Base-by-base conservation (phyloP, 129 eudicot genomes). In the Mikania micrantha region DNA sequence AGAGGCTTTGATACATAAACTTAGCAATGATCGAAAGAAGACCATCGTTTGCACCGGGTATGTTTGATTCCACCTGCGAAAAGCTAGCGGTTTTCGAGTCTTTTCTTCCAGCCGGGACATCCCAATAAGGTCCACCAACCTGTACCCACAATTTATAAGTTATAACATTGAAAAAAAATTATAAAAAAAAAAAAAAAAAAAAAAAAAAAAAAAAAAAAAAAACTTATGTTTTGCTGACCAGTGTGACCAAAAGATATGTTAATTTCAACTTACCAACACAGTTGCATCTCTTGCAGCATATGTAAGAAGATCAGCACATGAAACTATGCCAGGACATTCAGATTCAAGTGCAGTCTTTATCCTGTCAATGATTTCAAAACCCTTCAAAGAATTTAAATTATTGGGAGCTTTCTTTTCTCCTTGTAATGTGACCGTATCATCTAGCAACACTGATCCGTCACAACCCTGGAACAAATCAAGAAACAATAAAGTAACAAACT, bases 51-150 rank as follows among this genome's bases (percentile, higher is more conserved):
- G 94, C 85, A 19, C 45, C 80, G 0, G 97, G 97, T 47, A 91
- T 61, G 64, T 91, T 88, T 11, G 81, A 36, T 16, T 75, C 79
- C 19, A 76, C 75, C 4, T 79, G 82, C 5, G 69, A 95, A 70
- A 72, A 77, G 69, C 83, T 74, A 56, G 85, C 93, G 0, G 80
- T 77, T 77, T 77, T 84, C 0, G 97, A 82, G 85, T 91, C 97
- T 42, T 88, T 91, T 71, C 96, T 78, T 7, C 97, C 97, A 17
- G 81, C 53, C 1, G 90, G 90, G 34, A 91, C 97, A 58, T 83
- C 79, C 97, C 97, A 91, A 65, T 85, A 88, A 25, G 97, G 97
- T 45, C 97, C 97, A 70, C 97, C 96, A 79, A 88, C 97, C 97
- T 91, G 54, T 42, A 47, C 16, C 28, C 67, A 28, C 59, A 40